These are phyloP conservation scores for Striga asiatica DNA, from an alignment of 257 asterid species.

Conservation along the genomic window DNA sequence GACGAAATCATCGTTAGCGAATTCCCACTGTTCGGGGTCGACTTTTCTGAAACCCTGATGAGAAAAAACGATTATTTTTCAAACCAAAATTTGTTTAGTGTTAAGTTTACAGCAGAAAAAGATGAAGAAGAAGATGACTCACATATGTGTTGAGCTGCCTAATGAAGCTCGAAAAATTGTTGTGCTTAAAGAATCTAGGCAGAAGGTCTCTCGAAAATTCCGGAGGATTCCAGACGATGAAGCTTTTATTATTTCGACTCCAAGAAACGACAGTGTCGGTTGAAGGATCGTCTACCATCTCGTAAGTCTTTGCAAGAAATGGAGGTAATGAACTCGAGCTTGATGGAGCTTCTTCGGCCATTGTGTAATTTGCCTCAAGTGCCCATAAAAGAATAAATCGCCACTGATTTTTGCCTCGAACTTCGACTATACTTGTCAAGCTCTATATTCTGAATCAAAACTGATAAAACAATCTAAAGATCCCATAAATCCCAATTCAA, in stretches of 20 bases:
- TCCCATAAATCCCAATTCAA: neutral
- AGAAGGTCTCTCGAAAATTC: constrained; percentile 60
- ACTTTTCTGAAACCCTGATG: constrained; percentile 78
- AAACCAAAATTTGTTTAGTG: too few relatives aligned
- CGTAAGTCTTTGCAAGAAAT: constrained; percentile 75
- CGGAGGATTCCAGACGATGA: constrained; percentile 74
- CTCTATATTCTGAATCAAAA: neutral
- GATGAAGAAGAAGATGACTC: constrained; percentile 15
- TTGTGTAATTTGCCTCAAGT: neutral
- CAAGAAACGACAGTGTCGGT: constrained; percentile 61
- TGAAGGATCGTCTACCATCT: constrained; percentile 81
- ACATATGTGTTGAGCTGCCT: constrained; percentile 92
- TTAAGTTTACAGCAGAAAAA: neutral
- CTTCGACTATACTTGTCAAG: neutral
- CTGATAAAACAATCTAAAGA: neutral
- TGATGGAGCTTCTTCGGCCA: constrained; percentile 67
- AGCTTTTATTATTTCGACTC: constrained; percentile 60
- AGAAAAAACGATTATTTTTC: constrained; percentile 8
- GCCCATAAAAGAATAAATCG: neutral
- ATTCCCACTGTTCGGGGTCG: constrained; percentile 93
- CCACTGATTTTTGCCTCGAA: neutral
- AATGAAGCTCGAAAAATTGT: constrained; percentile 84
- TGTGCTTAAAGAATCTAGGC: constrained; percentile 85
- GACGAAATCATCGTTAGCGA: constrained; percentile 70
- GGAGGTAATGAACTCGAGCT: constrained; percentile 64